These are phyloP conservation scores for Colletotrichum sp. DNA, from an alignment of 2,329 filamentous ascomycete species.

Conservation along the genomic window DNA sequence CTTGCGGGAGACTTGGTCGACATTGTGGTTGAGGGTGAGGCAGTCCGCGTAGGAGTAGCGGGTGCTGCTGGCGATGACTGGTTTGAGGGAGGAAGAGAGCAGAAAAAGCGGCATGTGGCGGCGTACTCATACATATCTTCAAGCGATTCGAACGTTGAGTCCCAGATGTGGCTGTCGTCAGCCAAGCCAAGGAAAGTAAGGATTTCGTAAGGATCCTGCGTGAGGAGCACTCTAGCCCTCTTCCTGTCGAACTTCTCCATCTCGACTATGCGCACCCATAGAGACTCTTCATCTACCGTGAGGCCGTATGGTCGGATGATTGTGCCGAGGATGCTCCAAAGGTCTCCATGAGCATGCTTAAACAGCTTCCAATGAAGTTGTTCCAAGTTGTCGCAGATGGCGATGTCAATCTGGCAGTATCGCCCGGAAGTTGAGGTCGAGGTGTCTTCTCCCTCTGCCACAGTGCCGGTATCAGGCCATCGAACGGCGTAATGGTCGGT, in stretches of 20 bases:
- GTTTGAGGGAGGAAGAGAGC: slow-evolving; percentile 36
- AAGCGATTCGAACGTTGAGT: slow-evolving; percentile 57
- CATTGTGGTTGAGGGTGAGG: neutral
- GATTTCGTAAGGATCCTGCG: slow-evolving; percentile 57
- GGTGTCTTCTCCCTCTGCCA: neutral
- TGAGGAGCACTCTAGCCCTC: slow-evolving; percentile 64
- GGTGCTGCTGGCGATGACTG: neutral
- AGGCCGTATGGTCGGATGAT: slow-evolving; percentile 70
- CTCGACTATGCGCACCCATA: slow-evolving; percentile 71
- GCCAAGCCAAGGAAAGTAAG: slow-evolving; percentile 70
- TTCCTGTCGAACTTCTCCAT: slow-evolving; percentile 66
- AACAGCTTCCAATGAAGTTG: slow-evolving; percentile 69
- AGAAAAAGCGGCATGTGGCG: slow-evolving; percentile 63
- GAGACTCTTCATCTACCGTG: slow-evolving; percentile 64
- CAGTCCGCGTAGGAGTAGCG: neutral
- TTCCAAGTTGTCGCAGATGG: slow-evolving; percentile 49
- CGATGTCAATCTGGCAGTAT: slow-evolving; percentile 74
- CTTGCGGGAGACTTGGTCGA: neutral
- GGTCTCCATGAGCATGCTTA: slow-evolving; percentile 74
- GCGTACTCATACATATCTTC: slow-evolving; percentile 68
- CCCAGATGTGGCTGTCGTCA: slow-evolving; percentile 46
- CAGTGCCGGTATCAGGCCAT: slow-evolving; percentile 44
- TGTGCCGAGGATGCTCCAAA: slow-evolving; percentile 69
- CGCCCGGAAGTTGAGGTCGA: neutral
- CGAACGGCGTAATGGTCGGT: slow-evolving; percentile 57